Percentiles rank a stretch among this genome's conserved stretches.
Evolutionary conservation across 2,329 filamentous ascomycete species (phyloP).

Genomic region (Periconia digitata): DNA sequence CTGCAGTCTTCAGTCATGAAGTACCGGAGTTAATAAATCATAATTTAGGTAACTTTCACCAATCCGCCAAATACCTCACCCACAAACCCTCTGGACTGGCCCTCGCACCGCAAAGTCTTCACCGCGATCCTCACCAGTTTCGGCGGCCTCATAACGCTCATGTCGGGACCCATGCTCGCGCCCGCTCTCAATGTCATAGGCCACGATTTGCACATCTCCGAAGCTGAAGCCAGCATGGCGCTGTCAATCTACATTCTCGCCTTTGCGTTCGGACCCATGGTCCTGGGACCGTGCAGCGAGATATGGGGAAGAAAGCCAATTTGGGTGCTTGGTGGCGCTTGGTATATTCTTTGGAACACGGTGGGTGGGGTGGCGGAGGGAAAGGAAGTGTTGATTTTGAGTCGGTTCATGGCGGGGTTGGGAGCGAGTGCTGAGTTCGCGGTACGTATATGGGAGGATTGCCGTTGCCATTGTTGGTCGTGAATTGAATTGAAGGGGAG

Average conservation of each 20-base stretch:
- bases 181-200: conserved; percentile 16
- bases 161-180: conserved; percentile 24
- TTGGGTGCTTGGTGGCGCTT: conserved; percentile 40
- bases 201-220: conserved; percentile 12
- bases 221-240: conserved; percentile 14
- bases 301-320: conserved; percentile 69
- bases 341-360: conserved; percentile 24
- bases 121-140: conserved; percentile 36
- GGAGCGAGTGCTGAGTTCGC: conserved; percentile 24
- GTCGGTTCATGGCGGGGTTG: conserved; percentile 16
- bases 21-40: too few species aligned
- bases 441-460: conserved; percentile 7
- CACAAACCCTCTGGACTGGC: conserved; percentile 32
- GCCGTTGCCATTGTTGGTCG: too few species aligned
- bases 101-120: conserved; percentile 42
- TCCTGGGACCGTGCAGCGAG: conserved; percentile 76
- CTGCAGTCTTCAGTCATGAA: too few species aligned
- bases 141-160: conserved; percentile 22
- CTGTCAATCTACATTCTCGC: conserved; percentile 27
- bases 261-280: conserved; percentile 61
- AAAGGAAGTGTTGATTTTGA: conserved; percentile 13
- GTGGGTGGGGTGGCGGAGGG: conserved; percentile 13
- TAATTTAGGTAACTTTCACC: conserved; percentile 18
- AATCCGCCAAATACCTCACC: conserved; percentile 7
- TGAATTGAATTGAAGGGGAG: too few species aligned